These are phyloP conservation scores for Mentha longifolia DNA, from an alignment of 257 asterid species.

Conservation along the genomic window DNA sequence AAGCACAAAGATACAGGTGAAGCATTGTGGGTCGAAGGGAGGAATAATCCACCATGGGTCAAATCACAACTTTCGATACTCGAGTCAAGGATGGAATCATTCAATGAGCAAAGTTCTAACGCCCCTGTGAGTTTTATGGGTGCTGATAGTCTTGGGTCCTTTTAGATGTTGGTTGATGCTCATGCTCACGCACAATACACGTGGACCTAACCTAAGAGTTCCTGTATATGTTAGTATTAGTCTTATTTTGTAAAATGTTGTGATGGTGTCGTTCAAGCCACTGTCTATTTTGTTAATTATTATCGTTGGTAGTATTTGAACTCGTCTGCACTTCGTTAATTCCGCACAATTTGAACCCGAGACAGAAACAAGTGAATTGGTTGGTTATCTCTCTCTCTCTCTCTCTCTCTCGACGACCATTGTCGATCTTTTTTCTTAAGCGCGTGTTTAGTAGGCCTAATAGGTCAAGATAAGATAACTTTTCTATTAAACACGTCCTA, in stretches of 20 bases:
- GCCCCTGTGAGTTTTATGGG: constrained; percentile 52
- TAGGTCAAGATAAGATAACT: no score
- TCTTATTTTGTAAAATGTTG: constrained; percentile 12
- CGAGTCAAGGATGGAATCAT: constrained; percentile 78
- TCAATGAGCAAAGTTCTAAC: constrained; percentile 62
- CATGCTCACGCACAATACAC: constrained; percentile 17
- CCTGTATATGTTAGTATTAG: no score
- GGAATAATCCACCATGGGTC: constrained; percentile 90
- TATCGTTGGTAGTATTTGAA: not conserved
- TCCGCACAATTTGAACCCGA: not conserved
- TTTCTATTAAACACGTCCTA: no score
- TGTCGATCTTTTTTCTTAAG: no score
- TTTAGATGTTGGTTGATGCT: constrained; percentile 39
- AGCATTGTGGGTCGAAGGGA: constrained; percentile 90
- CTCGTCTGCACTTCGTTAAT: not conserved
- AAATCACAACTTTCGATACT: constrained; percentile 85
- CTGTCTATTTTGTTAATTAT: constrained; percentile 6
- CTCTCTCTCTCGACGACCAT: no score
- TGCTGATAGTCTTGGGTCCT: constrained; percentile 62
- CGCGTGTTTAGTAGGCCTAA: no score
- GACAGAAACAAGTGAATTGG: no score
- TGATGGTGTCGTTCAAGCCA: not conserved
- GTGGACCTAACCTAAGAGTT: no score
- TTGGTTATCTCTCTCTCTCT: no score
- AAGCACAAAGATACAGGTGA: constrained; percentile 98